These are phyloP conservation scores for Saccharomycopsis oosterbeekiorum DNA, from an alignment of 805 yeast genomes.

Conservation along the genomic window DNA sequence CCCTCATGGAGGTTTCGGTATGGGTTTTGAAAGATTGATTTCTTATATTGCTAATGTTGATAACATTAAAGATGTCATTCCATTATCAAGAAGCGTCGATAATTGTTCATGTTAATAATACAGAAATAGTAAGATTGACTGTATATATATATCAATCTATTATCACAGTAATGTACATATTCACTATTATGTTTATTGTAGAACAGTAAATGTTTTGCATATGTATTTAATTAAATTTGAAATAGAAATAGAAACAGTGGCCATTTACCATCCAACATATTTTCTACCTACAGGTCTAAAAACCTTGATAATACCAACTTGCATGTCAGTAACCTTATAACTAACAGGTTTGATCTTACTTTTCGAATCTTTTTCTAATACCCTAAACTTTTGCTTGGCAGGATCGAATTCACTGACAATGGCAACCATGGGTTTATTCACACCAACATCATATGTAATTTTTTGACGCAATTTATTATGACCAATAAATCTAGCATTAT, in stretches of 20 bases:
- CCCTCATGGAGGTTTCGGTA: conserved; percentile 96
- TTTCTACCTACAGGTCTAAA: conserved; percentile 71
- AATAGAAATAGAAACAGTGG: background rate
- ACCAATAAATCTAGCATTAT: conserved; percentile 63
- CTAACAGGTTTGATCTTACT: conserved; percentile 45
- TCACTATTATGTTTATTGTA: background rate
- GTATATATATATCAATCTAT: background rate
- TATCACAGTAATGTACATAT: background rate
- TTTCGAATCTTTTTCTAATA: conserved; percentile 42
- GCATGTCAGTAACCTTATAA: conserved; percentile 63
- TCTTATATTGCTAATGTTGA: conserved; percentile 64
- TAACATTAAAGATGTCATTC: conserved; percentile 77
- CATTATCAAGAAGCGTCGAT: conserved; percentile 70
- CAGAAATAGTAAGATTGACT: background rate
- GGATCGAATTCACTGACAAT: conserved; percentile 68
- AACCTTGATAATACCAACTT: conserved; percentile 67
- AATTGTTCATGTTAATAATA: conserved; percentile 35
- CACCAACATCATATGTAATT: conserved; percentile 49
- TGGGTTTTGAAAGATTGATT: conserved; percentile 84
- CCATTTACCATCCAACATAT: conserved; percentile 56
- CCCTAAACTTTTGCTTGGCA: conserved; percentile 59
- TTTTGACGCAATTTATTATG: conserved; percentile 50
- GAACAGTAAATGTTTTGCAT: too few species aligned
- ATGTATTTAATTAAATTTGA: background rate
- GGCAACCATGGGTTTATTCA: conserved; percentile 43